Conservation (phyloP, 495 filamentous ascomycete species). For the Xylaria nigripes region DNA sequence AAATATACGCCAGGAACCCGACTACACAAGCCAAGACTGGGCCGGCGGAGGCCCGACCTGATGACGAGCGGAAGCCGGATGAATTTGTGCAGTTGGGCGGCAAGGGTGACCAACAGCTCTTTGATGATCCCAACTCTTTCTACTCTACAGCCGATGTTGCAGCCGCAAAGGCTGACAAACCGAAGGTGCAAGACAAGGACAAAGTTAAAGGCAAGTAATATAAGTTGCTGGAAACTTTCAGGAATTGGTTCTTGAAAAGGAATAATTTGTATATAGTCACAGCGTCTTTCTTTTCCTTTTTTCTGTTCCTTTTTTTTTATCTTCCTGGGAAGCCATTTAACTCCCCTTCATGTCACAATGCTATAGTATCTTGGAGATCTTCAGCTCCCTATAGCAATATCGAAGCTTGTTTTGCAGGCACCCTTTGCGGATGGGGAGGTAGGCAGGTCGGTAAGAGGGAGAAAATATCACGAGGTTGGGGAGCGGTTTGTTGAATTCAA, state of each 20-base stretch:
- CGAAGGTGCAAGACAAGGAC: slow-evolving; percentile 20
- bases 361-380: too few relatives aligned
- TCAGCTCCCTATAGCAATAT: too few relatives aligned
- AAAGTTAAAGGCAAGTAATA: slow-evolving; percentile 1
- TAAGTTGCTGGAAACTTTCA: background rate
- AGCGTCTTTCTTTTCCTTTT: background rate
- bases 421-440: too few relatives aligned
- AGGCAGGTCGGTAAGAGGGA: too few relatives aligned
- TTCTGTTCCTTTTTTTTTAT: background rate
- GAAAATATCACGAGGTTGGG: too few relatives aligned
- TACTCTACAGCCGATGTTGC: slow-evolving; percentile 33
- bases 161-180: slow-evolving; percentile 22
- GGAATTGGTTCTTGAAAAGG: background rate
- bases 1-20: slow-evolving; percentile 72
- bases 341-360: too few relatives aligned
- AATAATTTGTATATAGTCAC: slow-evolving; percentile 3
- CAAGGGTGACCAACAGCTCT: slow-evolving; percentile 72
- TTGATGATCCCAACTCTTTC: slow-evolving; percentile 51
- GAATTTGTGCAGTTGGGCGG: slow-evolving; percentile 79
- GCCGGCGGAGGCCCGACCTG: slow-evolving; percentile 52
- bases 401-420: too few relatives aligned
- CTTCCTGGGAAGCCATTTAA: background rate
- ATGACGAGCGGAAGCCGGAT: slow-evolving; percentile 52
- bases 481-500: too few relatives aligned
- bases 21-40: slow-evolving; percentile 15